These are phyloP conservation scores for Trypanosoma melophagium DNA, from an alignment of 208 protist species.

Conservation along the genomic window DNA sequence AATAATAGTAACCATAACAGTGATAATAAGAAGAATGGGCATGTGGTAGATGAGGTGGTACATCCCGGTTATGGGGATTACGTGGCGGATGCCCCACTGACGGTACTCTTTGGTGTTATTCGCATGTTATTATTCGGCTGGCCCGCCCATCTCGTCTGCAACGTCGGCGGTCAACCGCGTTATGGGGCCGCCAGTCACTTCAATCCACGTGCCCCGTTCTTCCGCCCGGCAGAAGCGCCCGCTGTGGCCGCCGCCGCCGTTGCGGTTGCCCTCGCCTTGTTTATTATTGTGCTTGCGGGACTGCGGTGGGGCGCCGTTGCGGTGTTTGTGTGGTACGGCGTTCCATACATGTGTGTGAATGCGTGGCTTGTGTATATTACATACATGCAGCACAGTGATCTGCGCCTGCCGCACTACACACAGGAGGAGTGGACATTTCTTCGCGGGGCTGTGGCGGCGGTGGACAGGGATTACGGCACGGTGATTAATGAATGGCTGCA, in stretches of 20 bases:
- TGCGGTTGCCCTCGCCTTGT: constrained; percentile 58
- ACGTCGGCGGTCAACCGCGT: constrained; percentile 77
- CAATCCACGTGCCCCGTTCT: constrained; percentile 77
- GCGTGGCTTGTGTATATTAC: constrained; percentile 93
- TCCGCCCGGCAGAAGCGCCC: constrained; percentile 63
- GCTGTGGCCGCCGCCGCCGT: constrained; percentile 78
- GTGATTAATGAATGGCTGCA: constrained; percentile 86
- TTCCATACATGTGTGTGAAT: constrained; percentile 89
- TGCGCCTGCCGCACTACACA: constrained; percentile 89
- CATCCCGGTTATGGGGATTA: too few relatives aligned
- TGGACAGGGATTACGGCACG: constrained; percentile 90
- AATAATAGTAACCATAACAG: too few relatives aligned
- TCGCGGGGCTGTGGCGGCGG: constrained; percentile 88
- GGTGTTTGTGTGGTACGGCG: constrained; percentile 76
- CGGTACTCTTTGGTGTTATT: constrained; percentile 45
- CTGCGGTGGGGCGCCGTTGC: constrained; percentile 59
- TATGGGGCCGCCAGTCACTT: constrained; percentile 79
- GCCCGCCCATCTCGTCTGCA: constrained; percentile 86
- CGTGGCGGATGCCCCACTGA: constrained; percentile 63
- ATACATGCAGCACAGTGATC: constrained; percentile 93
- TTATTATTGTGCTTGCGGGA: constrained; percentile 36
- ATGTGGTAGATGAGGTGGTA: too few relatives aligned
- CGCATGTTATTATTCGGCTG: constrained; percentile 87
- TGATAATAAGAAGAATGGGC: neutral
- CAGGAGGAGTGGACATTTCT: constrained; percentile 92